These are phyloP conservation scores for Parathielavia hyrcaniae DNA, from an alignment of 495 filamentous ascomycete species.

Conservation along the genomic window DNA sequence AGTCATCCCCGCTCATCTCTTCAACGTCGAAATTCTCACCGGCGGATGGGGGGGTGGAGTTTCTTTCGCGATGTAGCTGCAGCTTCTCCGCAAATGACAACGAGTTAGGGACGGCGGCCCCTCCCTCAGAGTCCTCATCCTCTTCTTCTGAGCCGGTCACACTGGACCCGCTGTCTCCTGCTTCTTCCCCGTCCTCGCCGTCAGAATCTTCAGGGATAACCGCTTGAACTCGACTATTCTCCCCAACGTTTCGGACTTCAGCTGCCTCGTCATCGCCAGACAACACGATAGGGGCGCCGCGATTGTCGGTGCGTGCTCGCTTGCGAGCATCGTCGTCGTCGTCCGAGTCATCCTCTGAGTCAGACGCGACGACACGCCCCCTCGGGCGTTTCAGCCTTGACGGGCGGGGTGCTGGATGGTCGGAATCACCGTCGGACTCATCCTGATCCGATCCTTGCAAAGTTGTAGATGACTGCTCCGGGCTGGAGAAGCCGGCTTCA, in stretches of 20 bases:
- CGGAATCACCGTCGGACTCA: neutral
- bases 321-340: slow-evolving; percentile 12
- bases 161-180: slow-evolving; percentile 1
- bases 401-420: neutral
- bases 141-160: slow-evolving; percentile 4
- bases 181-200: slow-evolving; percentile 10
- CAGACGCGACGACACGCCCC: slow-evolving; percentile 15
- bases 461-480: slow-evolving; percentile 21
- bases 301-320: slow-evolving; percentile 1
- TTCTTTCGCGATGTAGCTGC: slow-evolving; percentile 12
- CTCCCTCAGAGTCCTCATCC: slow-evolving; percentile 2
- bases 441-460: slow-evolving; percentile 16
- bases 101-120: neutral
- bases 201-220: slow-evolving; percentile 12
- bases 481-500: slow-evolving; percentile 23
- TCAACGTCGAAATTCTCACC: slow-evolving; percentile 10
- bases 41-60: slow-evolving; percentile 8
- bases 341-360: slow-evolving; percentile 18
- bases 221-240: neutral
- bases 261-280: slow-evolving; percentile 18
- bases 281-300: neutral
- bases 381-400: slow-evolving; percentile 1
- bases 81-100: slow-evolving; percentile 20
- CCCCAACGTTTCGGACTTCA: neutral
- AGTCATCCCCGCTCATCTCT: slow-evolving; percentile 17